These are phyloP conservation scores for Racocetra persica DNA, from an alignment of 371 early-diverging fungal species.

Conservation along the genomic window DNA sequence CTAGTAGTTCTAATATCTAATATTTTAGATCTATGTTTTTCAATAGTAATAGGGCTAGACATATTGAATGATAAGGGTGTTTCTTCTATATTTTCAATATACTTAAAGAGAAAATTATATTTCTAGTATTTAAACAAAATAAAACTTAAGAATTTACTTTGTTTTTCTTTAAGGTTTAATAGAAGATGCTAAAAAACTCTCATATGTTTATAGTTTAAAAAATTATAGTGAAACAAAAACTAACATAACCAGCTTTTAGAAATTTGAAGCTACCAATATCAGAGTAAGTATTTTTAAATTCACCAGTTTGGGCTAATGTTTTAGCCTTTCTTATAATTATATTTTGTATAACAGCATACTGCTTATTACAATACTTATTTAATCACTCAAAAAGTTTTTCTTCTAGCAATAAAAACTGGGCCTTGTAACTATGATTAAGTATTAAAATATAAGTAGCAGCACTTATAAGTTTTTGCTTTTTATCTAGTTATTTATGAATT, in stretches of 20 bases:
- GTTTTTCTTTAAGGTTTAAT: neutral
- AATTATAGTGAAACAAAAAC: neutral
- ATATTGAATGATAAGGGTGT: neutral
- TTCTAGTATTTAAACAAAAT: neutral
- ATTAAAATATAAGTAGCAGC: too few relatives aligned
- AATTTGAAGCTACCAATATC: neutral
- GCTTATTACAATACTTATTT: neutral
- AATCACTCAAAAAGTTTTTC: too few relatives aligned
- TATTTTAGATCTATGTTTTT: neutral
- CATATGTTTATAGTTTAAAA: neutral
- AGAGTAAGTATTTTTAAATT: neutral
- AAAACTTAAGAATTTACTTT: neutral
- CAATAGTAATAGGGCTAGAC: neutral
- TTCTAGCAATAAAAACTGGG: too few relatives aligned
- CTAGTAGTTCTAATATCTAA: neutral
- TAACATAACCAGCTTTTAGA: neutral
- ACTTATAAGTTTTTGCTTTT: too few relatives aligned
- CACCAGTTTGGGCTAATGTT: neutral
- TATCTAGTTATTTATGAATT: too few relatives aligned
- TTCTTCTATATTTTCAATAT: neutral
- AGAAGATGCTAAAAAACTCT: neutral
- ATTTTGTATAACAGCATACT: neutral
- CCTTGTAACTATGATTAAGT: too few relatives aligned
- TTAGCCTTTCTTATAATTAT: neutral
- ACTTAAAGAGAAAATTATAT: neutral